Evolutionary conservation across 192 early-diverging fungal genomes (phyloP), one percentile per base, ranked within the genome.

Genomic region (Rhizophagus prolifer): DNA sequence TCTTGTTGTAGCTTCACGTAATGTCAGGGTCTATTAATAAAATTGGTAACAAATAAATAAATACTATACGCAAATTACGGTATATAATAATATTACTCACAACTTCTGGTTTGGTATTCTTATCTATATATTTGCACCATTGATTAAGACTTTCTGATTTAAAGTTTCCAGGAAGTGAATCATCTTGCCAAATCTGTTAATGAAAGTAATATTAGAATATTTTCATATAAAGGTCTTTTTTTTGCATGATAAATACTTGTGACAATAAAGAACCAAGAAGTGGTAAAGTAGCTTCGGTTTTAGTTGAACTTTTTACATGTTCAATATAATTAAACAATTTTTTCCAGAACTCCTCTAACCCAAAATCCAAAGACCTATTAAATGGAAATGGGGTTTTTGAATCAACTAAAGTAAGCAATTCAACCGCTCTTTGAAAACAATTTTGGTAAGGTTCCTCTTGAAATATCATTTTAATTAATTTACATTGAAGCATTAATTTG

Each of bases 401-500:
- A 38, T 74, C 46, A 9, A 74, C 13, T 10, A 74, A 61, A 38
- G 19, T 23, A 36, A 74, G 58, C 10, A 74, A 44, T n/a, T 38
- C 58, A 30, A 36, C 34, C 1, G 46, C 28, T 12, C 16, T 10
- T 7, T 38, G 54, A 74, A 60, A 61, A 34, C 58, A 74, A 1
- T 74, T 28, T 19, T 13, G 21, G 13, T 34, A 36, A 2, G 16
- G 23, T 74, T 74, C 72, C 31, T 25, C 72, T 13, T 41, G 13
- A 60, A n/a, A 74, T 61, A 74, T 74, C 58, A 74, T 74, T n/a
- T 23, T 25, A 74, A 74, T 36, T 25, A 74, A 16, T 41, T 74
- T 61, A 13, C 5, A 25, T 74, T 74, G 72, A 61, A 74, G 21
- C 13, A 46, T n/a, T 70, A 23, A 9, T 44, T 19, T 50, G 2